These are phyloP conservation scores for Clarkia xantiana DNA, from an alignment of 345 rosid genomes.

Conservation along the genomic window DNA sequence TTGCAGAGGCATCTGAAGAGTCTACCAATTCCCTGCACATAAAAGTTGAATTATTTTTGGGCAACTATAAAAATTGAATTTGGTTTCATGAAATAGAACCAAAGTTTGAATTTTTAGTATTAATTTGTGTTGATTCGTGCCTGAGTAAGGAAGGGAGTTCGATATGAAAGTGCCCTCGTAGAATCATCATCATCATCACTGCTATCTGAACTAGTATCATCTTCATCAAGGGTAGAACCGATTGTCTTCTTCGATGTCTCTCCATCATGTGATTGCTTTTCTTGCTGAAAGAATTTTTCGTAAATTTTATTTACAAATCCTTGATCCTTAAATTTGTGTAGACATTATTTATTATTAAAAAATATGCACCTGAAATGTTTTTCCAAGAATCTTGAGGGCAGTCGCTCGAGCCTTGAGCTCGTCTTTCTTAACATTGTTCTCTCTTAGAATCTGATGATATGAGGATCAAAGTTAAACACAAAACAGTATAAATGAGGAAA, in stretches of 20 bases:
- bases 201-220: slow-evolving; percentile 50
- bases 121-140: slow-evolving; percentile 16
- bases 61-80: background rate
- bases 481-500: background rate
- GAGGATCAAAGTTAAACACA: background rate
- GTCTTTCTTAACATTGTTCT: slow-evolving; percentile 47
- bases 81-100: background rate
- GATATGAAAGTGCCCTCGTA: slow-evolving; percentile 47
- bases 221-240: slow-evolving; percentile 35
- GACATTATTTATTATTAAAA: no score
- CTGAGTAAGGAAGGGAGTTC: slow-evolving; percentile 81
- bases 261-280: slow-evolving; percentile 32
- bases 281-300: slow-evolving; percentile 26
- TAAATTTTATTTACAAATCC: no score
- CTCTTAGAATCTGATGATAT: slow-evolving; percentile 45
- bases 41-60: background rate
- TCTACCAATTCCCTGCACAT: slow-evolving; percentile 74
- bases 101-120: background rate
- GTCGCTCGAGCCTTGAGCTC: slow-evolving; percentile 59
- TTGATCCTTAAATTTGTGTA: no score
- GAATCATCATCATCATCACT: slow-evolving; percentile 67
- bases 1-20: slow-evolving; percentile 93
- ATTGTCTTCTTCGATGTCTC: slow-evolving; percentile 40
- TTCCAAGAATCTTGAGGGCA: slow-evolving; percentile 71
- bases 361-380: slow-evolving; percentile 78